Evolutionary conservation across 257 asterid species (phyloP), one percentile per base, ranked within the genome.

Genomic region (Solanum bulbocastanum): DNA sequence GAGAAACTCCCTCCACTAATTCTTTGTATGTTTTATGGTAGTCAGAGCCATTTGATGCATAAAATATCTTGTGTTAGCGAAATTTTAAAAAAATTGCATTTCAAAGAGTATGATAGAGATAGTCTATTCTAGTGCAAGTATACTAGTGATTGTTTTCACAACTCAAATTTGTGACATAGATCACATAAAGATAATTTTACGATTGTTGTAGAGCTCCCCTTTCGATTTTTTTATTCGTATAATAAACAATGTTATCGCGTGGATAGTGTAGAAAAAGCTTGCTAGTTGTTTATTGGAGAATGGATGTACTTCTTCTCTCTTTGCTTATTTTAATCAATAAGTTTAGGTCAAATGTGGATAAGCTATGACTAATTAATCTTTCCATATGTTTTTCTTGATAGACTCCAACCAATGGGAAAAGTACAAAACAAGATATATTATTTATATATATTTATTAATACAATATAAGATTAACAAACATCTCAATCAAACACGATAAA

Each of bases 271-370:
- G 30, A 18, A 56, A 49, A 81, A 32, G 89, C 66, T 73, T 89
- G 62, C 76, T 36, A 68, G 79, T 88, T 83, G 88, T 83, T 88
- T 87, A 86, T 85, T 35, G 85, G 62, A 83, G 82, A 65, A 86
- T 86, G 88, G 74, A 87, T 78, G 90, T 87, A 89, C 88, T 68
- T 71, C 39, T 89, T 76, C 83, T 83, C 88, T 58, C 4, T 88
- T 85, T 36, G n/a, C 75, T 52, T 88, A 88, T 49, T 90, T 85
- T 87, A 85, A 90, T 89, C 83, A 91, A 87, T 44, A 82, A 86
- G 83, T 90, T 87, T 88, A 69, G 90, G 92, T 92, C 92, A 87
- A 90, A 82, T 90, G 84, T 88, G 86, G 91, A 89, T 91, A 78
- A 49, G 88, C 89, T 27, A 60, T 13, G 37, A 87, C 86, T 66